phyloP scores from a whole-genome alignment of 257 asterid genomes.

The Paulownia fortunei region DNA sequence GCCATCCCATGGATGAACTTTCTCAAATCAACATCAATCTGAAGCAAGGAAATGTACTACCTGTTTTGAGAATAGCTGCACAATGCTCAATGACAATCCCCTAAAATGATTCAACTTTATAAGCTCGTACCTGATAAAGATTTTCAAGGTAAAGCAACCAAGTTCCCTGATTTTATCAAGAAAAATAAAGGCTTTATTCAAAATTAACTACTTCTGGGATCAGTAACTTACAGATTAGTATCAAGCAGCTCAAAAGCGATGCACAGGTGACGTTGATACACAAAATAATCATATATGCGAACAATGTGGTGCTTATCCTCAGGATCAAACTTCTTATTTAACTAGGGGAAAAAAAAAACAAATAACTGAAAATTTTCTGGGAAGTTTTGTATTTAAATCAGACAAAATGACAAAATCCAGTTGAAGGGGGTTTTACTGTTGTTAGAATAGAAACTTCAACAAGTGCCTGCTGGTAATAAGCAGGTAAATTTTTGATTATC shows the following conservation, averaged over 20 bases:
- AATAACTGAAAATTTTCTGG: conserved; percentile 25
- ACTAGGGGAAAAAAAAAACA: conserved; percentile 49
- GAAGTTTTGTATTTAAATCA: conserved; percentile 31
- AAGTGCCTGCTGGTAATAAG: conserved; percentile 97
- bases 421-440: conserved; percentile 58
- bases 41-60: conserved; percentile 48
- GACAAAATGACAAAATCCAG: conserved; percentile 35
- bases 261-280: conserved; percentile 85
- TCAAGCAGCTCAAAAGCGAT: conserved; percentile 95
- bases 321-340: conserved; percentile 96
- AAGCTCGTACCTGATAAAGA: conserved; percentile 86
- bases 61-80: conserved; percentile 99
- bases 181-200: conserved; percentile 3
- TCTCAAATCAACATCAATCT: conserved; percentile 25
- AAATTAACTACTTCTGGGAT: conserved; percentile 19
- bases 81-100: conserved; percentile 92
- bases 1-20: conserved; percentile 30
- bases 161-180: conserved; percentile 30
- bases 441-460: conserved; percentile 97
- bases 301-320: conserved; percentile 99
- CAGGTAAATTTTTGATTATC: conserved; percentile 95
- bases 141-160: conserved; percentile 30
- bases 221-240: conserved; percentile 84
- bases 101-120: conserved; percentile 89
- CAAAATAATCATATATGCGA: conserved; percentile 95